phyloP scores from a whole-genome alignment of 2,329 filamentous ascomycete genomes.

The Fonsecaea erecta region DNA sequence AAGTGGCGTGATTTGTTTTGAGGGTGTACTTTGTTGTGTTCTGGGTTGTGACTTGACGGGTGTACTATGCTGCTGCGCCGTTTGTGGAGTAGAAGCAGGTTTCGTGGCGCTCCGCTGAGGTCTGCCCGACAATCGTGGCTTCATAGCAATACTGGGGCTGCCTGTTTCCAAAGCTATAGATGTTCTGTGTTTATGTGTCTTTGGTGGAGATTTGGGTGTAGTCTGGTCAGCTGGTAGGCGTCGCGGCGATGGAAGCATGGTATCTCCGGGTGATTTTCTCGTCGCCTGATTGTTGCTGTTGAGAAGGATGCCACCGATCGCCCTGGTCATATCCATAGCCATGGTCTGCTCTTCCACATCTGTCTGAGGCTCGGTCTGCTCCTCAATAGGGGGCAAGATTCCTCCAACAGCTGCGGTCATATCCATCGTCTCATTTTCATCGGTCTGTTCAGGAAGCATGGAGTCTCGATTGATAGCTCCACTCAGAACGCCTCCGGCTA shows the following conservation, averaged over 20 bases:
- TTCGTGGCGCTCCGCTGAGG: conserved; percentile 49
- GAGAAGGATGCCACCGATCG: conserved; percentile 65
- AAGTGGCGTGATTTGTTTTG: conserved; percentile 53
- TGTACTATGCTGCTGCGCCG: conserved; percentile 38
- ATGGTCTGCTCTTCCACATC: conserved; percentile 53
- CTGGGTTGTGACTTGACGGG: conserved; percentile 39
- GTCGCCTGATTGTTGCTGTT: conserved; percentile 39
- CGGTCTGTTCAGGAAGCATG: conserved; percentile 34
- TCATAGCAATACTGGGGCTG: conserved; percentile 63
- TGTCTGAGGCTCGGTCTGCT: conserved; percentile 45
- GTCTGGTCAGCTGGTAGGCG: conserved; percentile 32
- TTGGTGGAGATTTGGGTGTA: conserved; percentile 29
- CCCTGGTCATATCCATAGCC: conserved; percentile 71
- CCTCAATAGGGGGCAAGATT: conserved; percentile 48
- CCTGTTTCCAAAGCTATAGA: conserved; percentile 54
- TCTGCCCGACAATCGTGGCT: conserved; percentile 54
- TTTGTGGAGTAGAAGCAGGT: conserved; percentile 48
- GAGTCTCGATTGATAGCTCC: conserved; percentile 15
- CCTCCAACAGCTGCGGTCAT: conserved; percentile 58
- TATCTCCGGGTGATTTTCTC: conserved; percentile 47
- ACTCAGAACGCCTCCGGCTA: conserved; percentile 47
- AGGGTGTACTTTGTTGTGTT: conserved; percentile 46
- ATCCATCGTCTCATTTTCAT: conserved; percentile 61
- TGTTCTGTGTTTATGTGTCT: conserved; percentile 39
- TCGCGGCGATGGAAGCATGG: conserved; percentile 37